Conservation (phyloP, 441 rosid genomes). For the Lepidium campestre region DNA sequence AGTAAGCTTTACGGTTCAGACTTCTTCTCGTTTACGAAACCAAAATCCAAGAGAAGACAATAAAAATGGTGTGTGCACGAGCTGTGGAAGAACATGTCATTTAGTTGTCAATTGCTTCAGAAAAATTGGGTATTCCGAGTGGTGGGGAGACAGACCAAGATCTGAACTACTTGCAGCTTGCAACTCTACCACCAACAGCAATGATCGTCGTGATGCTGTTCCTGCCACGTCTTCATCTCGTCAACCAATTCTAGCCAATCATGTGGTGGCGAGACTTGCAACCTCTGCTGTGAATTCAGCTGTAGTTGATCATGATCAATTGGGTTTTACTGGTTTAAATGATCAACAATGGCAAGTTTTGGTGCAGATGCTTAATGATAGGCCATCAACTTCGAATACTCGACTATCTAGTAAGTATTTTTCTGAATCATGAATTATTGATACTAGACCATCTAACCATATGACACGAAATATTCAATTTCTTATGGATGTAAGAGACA, state of each 20-base stretch:
- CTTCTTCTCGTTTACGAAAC: no score
- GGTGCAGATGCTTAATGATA: neutral
- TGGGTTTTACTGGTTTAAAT: neutral
- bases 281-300: neutral
- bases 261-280: no score
- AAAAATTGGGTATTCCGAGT: neutral
- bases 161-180: no score
- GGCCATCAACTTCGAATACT: neutral
- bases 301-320: neutral
- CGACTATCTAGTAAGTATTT: neutral
- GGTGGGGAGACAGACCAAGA: neutral
- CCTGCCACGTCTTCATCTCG: neutral
- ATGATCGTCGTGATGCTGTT: no score
- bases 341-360: neutral
- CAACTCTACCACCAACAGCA: no score
- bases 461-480: neutral
- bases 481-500: neutral
- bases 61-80: neutral
- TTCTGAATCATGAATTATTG: neutral
- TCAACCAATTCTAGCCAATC: no score
- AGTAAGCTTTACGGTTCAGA: neutral
- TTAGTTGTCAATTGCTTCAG: neutral
- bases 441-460: neutral
- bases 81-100: neutral
- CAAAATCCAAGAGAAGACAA: no score